Percentiles rank a stretch among this genome's conserved stretches.
These are phyloP conservation scores for Ustilago trichophora DNA, from an alignment of 1,284 basidiomycete genomes.

Conservation along the genomic window DNA sequence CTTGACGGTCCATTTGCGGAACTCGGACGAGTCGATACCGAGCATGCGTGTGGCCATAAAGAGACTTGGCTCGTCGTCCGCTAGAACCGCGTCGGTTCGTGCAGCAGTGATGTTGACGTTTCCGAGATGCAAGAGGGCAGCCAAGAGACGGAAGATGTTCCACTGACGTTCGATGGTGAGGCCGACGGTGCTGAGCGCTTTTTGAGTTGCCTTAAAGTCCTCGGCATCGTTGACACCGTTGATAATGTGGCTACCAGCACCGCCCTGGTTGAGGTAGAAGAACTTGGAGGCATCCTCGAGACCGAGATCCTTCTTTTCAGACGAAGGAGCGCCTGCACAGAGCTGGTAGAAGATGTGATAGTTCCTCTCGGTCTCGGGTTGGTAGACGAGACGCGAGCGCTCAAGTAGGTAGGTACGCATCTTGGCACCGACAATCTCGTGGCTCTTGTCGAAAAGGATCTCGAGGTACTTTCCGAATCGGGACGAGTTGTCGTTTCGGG, in stretches of 20 bases:
- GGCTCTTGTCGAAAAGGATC: slow-evolving; percentile 92
- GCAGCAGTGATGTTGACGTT: slow-evolving; percentile 88
- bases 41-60: slow-evolving; percentile 85
- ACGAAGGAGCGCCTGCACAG: slow-evolving; percentile 92
- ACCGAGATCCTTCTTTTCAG: slow-evolving; percentile 93
- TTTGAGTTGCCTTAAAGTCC: slow-evolving; percentile 92
- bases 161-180: slow-evolving; percentile 97
- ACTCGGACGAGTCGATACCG: slow-evolving; percentile 88
- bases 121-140: slow-evolving; percentile 92
- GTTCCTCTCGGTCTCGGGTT: slow-evolving; percentile 90
- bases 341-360: slow-evolving; percentile 99
- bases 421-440: slow-evolving; percentile 96
- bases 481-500: slow-evolving; percentile 98
- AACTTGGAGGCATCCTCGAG: slow-evolving; percentile 87
- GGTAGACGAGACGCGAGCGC: slow-evolving; percentile 95
- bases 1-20: slow-evolving; percentile 99
- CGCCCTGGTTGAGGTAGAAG: slow-evolving; percentile 92
- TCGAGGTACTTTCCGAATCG: slow-evolving; percentile 99
- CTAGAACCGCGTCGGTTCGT: slow-evolving; percentile 83
- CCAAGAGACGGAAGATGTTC: slow-evolving; percentile 94
- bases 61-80: slow-evolving; percentile 84
- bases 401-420: slow-evolving; percentile 98
- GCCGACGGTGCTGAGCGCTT: slow-evolving; percentile 93
- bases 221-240: slow-evolving; percentile 92
- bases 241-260: slow-evolving; percentile 82